phyloP scores from a whole-genome alignment of 2,329 filamentous ascomycete species.

The Aspergillus sp. region DNA sequence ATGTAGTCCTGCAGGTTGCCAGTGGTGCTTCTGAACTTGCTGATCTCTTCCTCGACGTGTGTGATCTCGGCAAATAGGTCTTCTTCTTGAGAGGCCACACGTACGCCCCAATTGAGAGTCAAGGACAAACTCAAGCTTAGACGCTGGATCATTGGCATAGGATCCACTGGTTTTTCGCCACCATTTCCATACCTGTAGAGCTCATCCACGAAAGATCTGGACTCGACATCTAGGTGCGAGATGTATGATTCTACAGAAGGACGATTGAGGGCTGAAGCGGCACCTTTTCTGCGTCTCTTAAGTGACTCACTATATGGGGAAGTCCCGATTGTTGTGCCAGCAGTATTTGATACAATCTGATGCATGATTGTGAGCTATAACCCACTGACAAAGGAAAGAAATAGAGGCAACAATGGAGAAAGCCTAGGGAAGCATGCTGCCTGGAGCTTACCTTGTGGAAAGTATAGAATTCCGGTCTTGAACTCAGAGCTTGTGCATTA shows the following conservation, averaged over 20 bases:
- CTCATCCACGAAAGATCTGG: slow-evolving; percentile 63
- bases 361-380: background rate
- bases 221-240: slow-evolving; percentile 63
- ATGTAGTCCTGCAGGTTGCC: slow-evolving; percentile 82
- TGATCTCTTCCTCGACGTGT: slow-evolving; percentile 71
- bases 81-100: slow-evolving; percentile 61
- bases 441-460: slow-evolving; percentile 55
- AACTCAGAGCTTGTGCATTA: slow-evolving; percentile 57
- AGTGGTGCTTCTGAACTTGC: slow-evolving; percentile 72
- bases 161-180: slow-evolving; percentile 59
- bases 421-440: background rate
- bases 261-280: slow-evolving; percentile 65
- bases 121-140: slow-evolving; percentile 63
- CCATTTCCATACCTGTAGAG: slow-evolving; percentile 59
- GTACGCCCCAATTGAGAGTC: slow-evolving; percentile 67
- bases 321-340: slow-evolving; percentile 68
- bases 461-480: slow-evolving; percentile 60
- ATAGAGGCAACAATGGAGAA: background rate
- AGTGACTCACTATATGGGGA: slow-evolving; percentile 66
- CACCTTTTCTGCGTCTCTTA: slow-evolving; percentile 65
- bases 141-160: slow-evolving; percentile 69
- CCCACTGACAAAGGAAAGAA: background rate
- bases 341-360: slow-evolving; percentile 64
- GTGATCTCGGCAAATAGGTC: slow-evolving; percentile 71
- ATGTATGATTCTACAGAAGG: slow-evolving; percentile 65